Evolutionary conservation across 2,329 filamentous ascomycete species (phyloP).

Genomic region (Xylaria sp.): DNA sequence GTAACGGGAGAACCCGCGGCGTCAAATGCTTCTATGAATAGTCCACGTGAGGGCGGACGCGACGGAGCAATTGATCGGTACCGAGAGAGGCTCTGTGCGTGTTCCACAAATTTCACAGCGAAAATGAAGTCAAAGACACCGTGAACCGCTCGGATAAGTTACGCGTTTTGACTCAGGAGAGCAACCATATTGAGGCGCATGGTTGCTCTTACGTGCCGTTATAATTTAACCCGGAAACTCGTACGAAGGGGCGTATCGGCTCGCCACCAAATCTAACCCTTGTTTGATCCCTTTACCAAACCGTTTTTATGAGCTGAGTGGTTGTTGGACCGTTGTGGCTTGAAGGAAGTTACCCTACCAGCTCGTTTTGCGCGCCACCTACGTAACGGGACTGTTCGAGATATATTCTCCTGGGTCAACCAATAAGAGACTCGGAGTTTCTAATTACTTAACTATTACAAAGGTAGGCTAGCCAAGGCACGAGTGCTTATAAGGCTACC

Average conservation of each 20-base stretch:
- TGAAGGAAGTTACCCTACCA: conserved; percentile 3
- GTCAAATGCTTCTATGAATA: conserved; percentile 27
- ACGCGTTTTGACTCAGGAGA: conserved; percentile 8
- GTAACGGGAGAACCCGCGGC: conserved; percentile 13
- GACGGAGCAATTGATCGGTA: conserved; percentile 1
- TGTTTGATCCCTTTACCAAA: conserved; percentile 7
- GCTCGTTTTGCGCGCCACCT: conserved; percentile 15
- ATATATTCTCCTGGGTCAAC: not conserved
- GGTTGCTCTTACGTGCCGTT: not conserved
- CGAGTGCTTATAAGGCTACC: not conserved
- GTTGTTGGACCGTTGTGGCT: conserved; percentile 7
- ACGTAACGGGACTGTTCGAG: conserved; percentile 10
- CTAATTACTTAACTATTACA: conserved; percentile 30
- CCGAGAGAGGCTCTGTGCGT: conserved; percentile 14
- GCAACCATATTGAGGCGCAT: not conserved
- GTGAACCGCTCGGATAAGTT: conserved; percentile 5
- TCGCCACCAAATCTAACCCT: conserved; percentile 2
- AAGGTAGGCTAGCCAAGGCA: conserved; percentile 1
- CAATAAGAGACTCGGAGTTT: not conserved
- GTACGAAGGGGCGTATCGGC: not conserved
- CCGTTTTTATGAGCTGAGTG: conserved; percentile 12
- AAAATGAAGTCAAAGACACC: conserved; percentile 1
- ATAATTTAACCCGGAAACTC: not conserved
- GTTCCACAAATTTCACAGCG: conserved; percentile 6
- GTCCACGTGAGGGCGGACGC: conserved; percentile 3